Conservation (phyloP, 2,329 filamentous ascomycete species). For the Aspergillus hiratsukae region DNA sequence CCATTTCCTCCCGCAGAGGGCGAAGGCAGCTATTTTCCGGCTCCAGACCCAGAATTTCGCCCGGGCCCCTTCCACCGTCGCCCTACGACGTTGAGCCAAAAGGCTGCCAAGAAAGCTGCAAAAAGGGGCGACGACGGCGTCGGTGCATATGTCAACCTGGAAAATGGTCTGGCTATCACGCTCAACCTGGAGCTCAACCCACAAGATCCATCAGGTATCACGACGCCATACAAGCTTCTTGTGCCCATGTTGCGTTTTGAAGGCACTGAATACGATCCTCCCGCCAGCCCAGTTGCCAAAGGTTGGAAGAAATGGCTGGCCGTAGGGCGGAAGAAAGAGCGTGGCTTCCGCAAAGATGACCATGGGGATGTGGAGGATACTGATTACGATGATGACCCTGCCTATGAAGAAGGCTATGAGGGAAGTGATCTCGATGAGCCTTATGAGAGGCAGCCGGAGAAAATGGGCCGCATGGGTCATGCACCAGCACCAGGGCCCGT, state of each 20-base stretch:
- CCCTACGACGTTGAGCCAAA: constrained; percentile 63
- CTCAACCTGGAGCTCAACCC: constrained; percentile 86
- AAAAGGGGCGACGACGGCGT: constrained; percentile 51
- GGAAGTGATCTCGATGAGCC: constrained; percentile 18
- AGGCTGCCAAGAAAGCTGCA: constrained; percentile 54
- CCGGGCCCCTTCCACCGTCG: constrained; percentile 59
- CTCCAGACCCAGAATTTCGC: constrained; percentile 20
- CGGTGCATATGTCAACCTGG: constrained; percentile 63
- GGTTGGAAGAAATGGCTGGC: constrained; percentile 38
- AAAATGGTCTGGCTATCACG: constrained; percentile 79
- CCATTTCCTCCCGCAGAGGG: constrained; percentile 26
- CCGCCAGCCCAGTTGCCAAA: constrained; percentile 31
- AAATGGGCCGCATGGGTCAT: constrained; percentile 11
- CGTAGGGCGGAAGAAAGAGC: constrained; percentile 25
- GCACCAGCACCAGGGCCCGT: constrained; percentile 8
- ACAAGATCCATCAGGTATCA: constrained; percentile 81
- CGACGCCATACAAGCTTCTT: constrained; percentile 78
- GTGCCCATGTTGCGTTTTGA: constrained; percentile 67
- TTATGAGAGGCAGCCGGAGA: background rate
- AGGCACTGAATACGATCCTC: constrained; percentile 37
- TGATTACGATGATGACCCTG: constrained; percentile 20
- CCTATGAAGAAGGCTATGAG: constrained; percentile 18
- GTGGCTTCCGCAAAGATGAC: constrained; percentile 1
- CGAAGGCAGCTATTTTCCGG: constrained; percentile 32
- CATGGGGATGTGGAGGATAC: constrained; percentile 15